Conservation (phyloP, 164 flowering plant species). For the Macadamia integrifolia region DNA sequence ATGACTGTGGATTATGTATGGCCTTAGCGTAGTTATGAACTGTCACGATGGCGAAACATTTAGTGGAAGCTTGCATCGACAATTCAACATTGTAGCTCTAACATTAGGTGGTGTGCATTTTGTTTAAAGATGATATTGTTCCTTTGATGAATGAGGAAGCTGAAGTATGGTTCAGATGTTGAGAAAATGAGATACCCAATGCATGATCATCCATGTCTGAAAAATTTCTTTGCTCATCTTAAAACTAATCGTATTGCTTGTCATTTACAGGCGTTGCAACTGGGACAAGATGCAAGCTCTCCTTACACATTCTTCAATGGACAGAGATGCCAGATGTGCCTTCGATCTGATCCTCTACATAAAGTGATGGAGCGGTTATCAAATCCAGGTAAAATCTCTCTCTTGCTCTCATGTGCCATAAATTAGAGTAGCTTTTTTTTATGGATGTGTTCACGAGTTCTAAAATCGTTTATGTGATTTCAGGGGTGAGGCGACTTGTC, state of each 20-base stretch:
- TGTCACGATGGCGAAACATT: background rate
- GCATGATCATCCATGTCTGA: background rate
- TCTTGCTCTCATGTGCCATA: background rate
- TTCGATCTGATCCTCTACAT: slow-evolving; percentile 76
- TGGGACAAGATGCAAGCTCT: slow-evolving; percentile 65
- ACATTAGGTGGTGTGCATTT: background rate
- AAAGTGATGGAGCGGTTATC: slow-evolving; percentile 89
- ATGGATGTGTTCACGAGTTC: background rate
- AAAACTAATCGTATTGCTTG: background rate
- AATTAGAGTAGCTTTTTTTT: background rate
- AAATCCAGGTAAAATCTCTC: slow-evolving; percentile 50
- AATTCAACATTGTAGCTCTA: background rate
- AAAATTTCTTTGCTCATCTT: background rate
- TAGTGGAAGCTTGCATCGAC: background rate
- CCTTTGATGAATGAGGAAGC: background rate
- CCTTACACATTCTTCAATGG: slow-evolving; percentile 43
- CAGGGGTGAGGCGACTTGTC: slow-evolving; percentile 80
- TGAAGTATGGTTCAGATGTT: background rate
- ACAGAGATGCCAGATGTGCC: slow-evolving; percentile 90
- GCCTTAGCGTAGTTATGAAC: background rate
- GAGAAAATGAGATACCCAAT: background rate
- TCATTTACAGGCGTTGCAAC: slow-evolving; percentile 62
- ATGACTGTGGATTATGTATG: background rate
- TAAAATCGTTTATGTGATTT: slow-evolving; percentile 10
- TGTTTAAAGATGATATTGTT: background rate